phyloP scores from a whole-genome alignment of 352 stramenopile genomes.

The Aphanomyces stellatus region DNA sequence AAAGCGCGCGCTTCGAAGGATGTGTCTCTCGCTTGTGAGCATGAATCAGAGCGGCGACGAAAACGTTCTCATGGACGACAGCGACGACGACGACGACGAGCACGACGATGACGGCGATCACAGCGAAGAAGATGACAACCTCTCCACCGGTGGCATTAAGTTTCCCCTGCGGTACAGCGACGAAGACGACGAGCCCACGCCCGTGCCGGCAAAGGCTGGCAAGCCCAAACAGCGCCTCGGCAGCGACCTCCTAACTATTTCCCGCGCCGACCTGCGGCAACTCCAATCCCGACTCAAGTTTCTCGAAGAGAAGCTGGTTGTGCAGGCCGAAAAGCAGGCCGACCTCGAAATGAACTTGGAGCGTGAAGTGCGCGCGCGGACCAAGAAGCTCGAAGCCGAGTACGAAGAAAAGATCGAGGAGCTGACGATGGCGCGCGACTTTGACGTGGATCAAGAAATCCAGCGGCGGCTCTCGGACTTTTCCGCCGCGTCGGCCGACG shows the following conservation, averaged over 20 bases:
- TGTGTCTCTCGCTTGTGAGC: slow-evolving; percentile 30
- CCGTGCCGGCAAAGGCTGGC: background rate
- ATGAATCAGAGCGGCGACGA: slow-evolving; percentile 19
- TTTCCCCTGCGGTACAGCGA: background rate
- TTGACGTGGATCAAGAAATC: slow-evolving; percentile 71
- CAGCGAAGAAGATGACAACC: background rate
- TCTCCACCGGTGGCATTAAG: background rate
- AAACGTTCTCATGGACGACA: slow-evolving; percentile 60
- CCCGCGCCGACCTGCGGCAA: slow-evolving; percentile 65
- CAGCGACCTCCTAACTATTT: slow-evolving; percentile 39
- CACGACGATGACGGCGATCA: slow-evolving; percentile 32
- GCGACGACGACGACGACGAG: slow-evolving; percentile 56
- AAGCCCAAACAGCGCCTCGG: background rate
- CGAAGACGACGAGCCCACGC: background rate
- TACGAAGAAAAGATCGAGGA: slow-evolving; percentile 82
- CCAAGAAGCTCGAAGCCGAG: slow-evolving; percentile 50
- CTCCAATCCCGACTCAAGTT: slow-evolving; percentile 77
- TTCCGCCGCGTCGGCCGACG: slow-evolving; percentile 30
- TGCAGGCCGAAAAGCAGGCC: slow-evolving; percentile 61
- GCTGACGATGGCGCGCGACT: slow-evolving; percentile 78
- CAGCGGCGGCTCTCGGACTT: slow-evolving; percentile 31
- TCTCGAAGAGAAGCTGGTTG: slow-evolving; percentile 59
- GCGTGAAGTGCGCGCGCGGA: slow-evolving; percentile 52
- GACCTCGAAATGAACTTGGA: slow-evolving; percentile 75
- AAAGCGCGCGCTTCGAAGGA: slow-evolving; percentile 59